phyloP scores from a whole-genome alignment of 768 basidiomycete species.

The Amanita subjunquillea region DNA sequence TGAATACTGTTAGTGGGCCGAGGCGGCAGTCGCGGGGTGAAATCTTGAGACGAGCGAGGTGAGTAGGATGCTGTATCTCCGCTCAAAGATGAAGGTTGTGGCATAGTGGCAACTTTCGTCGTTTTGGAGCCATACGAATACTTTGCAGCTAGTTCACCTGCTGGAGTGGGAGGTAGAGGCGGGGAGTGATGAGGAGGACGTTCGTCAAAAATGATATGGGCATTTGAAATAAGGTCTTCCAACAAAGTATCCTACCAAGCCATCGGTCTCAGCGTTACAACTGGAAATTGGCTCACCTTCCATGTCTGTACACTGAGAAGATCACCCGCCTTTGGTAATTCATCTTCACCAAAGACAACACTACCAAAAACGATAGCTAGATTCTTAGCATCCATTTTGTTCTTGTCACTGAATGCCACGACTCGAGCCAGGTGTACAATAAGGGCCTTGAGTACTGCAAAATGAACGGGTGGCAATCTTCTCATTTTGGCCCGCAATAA shows the following conservation, averaged over 20 bases:
- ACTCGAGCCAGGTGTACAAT: slow-evolving; percentile 79
- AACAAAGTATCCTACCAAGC: slow-evolving; percentile 42
- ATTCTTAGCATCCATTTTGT: slow-evolving; percentile 94
- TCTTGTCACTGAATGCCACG: slow-evolving; percentile 52
- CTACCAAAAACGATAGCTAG: slow-evolving; percentile 84
- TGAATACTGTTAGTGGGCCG: slow-evolving; percentile 71
- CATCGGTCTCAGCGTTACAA: neutral
- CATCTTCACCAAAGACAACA: slow-evolving; percentile 89
- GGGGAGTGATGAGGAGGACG: slow-evolving; percentile 38
- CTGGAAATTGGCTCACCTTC: slow-evolving; percentile 43
- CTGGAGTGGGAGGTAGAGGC: slow-evolving; percentile 64
- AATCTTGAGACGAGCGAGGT: slow-evolving; percentile 44
- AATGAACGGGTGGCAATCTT: slow-evolving; percentile 73
- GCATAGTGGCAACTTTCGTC: slow-evolving; percentile 51
- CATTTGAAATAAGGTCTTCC: slow-evolving; percentile 77
- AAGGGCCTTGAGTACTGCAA: slow-evolving; percentile 70
- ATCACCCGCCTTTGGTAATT: slow-evolving; percentile 70
- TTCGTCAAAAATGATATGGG: slow-evolving; percentile 62
- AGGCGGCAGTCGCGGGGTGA: slow-evolving; percentile 58
- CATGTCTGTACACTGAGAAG: slow-evolving; percentile 62
- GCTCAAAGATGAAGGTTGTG: slow-evolving; percentile 6
- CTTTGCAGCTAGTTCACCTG: slow-evolving; percentile 47
- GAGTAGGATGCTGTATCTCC: slow-evolving; percentile 5
- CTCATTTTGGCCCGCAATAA: slow-evolving; percentile 84
- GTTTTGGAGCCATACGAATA: slow-evolving; percentile 63